These are phyloP conservation scores for Eutrema yunnanense DNA, from an alignment of 345 rosid genomes.

Conservation along the genomic window DNA sequence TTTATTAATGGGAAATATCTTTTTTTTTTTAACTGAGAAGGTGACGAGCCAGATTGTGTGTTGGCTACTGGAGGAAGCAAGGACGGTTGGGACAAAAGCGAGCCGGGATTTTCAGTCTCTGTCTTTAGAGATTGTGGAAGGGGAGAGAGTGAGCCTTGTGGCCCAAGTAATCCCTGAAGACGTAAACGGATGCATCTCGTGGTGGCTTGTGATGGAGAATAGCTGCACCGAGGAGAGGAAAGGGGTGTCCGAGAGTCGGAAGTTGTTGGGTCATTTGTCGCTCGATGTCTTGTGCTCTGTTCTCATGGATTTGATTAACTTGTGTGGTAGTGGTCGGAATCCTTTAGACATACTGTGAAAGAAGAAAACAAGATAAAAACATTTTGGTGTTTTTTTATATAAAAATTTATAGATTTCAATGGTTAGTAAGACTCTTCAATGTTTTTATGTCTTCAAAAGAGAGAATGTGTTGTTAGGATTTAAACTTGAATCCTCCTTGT, in stretches of 20 bases:
- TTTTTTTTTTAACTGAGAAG: constrained; percentile 18
- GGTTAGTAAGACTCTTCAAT: neutral
- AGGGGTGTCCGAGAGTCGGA: constrained; percentile 51
- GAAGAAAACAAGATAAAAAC: neutral
- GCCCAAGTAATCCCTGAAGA: constrained; percentile 85
- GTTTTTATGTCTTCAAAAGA: too few relatives aligned
- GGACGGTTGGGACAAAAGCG: constrained; percentile 71
- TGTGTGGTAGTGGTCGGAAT: constrained; percentile 49
- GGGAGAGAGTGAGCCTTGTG: constrained; percentile 73
- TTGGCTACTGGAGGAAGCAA: constrained; percentile 92
- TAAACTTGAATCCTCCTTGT: too few relatives aligned
- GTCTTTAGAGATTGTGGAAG: constrained; percentile 79
- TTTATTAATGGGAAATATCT: neutral
- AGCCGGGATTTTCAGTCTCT: constrained; percentile 62
- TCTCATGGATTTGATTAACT: constrained; percentile 72
- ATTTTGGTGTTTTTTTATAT: neutral
- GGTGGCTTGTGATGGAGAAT: constrained; percentile 91
- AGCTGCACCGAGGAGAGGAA: constrained; percentile 59
- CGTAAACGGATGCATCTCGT: constrained; percentile 62
- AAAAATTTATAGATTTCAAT: neutral
- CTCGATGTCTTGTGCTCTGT: constrained; percentile 60
- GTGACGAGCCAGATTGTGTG: constrained; percentile 93
- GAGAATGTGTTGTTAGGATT: too few relatives aligned
- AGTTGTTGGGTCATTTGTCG: constrained; percentile 71
- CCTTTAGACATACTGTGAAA: constrained; percentile 16